Conservation (phyloP, 805 yeast species). For the Ogataea polymorpha region DNA sequence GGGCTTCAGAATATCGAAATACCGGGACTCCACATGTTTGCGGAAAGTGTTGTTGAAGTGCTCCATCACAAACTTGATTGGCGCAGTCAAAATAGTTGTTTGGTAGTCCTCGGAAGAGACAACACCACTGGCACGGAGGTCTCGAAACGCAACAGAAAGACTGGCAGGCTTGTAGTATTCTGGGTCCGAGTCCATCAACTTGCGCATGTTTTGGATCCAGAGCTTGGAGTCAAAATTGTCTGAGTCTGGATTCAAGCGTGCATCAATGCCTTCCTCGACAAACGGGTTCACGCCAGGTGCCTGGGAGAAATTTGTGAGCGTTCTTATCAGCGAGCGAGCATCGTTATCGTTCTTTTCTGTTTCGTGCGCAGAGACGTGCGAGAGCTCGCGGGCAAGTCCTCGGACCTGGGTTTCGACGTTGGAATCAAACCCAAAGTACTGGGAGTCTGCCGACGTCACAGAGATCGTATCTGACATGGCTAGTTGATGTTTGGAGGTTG, state of each 20-base stretch:
- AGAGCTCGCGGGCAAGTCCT: slow-evolving; percentile 37
- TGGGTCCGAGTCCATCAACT: slow-evolving; percentile 46
- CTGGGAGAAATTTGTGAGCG: slow-evolving; percentile 41
- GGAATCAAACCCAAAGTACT: slow-evolving; percentile 35
- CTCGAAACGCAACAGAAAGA: slow-evolving; percentile 53
- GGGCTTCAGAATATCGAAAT: slow-evolving; percentile 52
- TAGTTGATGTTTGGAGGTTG: neutral
- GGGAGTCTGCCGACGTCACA: neutral
- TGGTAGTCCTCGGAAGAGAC: slow-evolving; percentile 62
- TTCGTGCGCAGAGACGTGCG: slow-evolving; percentile 9
- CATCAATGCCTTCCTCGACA: slow-evolving; percentile 20
- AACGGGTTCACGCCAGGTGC: slow-evolving; percentile 42
- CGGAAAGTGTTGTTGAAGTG: slow-evolving; percentile 6
- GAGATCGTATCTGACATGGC: slow-evolving; percentile 1
- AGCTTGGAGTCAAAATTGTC: slow-evolving; percentile 50
- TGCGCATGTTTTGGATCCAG: slow-evolving; percentile 61
- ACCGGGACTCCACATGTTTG: slow-evolving; percentile 21
- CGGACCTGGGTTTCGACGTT: slow-evolving; percentile 34
- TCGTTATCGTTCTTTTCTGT: slow-evolving; percentile 14
- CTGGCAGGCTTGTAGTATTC: slow-evolving; percentile 61
- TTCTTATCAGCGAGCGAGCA: slow-evolving; percentile 25
- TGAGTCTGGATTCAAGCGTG: slow-evolving; percentile 50
- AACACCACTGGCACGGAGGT: slow-evolving; percentile 55
- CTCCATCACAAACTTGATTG: slow-evolving; percentile 27
- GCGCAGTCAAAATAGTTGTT: slow-evolving; percentile 46